Evolutionary conservation across 495 filamentous ascomycete genomes (phyloP).

Genomic region (Penicillium diatomitis): DNA sequence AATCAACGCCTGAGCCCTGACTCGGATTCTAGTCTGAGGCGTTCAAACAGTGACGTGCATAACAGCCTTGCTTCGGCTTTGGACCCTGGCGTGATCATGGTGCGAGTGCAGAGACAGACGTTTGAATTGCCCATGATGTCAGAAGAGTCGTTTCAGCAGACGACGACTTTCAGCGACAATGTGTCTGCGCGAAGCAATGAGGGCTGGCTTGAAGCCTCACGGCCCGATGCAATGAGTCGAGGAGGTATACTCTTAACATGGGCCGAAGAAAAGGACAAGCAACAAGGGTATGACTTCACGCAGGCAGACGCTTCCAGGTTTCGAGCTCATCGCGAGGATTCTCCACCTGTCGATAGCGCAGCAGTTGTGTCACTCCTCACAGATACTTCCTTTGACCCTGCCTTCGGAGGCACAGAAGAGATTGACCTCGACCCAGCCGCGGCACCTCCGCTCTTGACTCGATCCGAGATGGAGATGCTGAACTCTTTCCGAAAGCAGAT

Average conservation of each 20-base stretch:
- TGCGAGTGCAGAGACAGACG: too few relatives aligned
- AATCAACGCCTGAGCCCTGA: too few relatives aligned
- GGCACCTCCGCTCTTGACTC: conserved; percentile 15
- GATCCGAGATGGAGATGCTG: conserved; percentile 22
- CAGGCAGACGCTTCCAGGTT: conserved; percentile 9
- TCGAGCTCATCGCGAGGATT: background rate
- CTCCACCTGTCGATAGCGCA: conserved; percentile 26
- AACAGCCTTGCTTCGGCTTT: too few relatives aligned
- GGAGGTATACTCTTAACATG: too few relatives aligned
- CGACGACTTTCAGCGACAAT: background rate
- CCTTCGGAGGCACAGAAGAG: conserved; percentile 22
- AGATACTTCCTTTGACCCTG: conserved; percentile 44
- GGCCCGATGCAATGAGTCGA: conserved; percentile 14
- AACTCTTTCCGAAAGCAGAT: conserved; percentile 27
- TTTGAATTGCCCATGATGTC: conserved; percentile 19
- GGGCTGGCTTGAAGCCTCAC: background rate
- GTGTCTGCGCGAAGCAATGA: background rate
- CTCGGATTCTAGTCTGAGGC: too few relatives aligned
- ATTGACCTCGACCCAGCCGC: conserved; percentile 20
- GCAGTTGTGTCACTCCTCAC: conserved; percentile 43
- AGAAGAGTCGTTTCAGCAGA: conserved; percentile 24
- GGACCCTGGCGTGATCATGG: too few relatives aligned
- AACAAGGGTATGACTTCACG: conserved; percentile 6
- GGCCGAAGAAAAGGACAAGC: conserved; percentile 16
- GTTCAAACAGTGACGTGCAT: too few relatives aligned